Base-by-base conservation (phyloP, 2,329 filamentous ascomycete species). In the Cordyceps farinosa region DNA sequence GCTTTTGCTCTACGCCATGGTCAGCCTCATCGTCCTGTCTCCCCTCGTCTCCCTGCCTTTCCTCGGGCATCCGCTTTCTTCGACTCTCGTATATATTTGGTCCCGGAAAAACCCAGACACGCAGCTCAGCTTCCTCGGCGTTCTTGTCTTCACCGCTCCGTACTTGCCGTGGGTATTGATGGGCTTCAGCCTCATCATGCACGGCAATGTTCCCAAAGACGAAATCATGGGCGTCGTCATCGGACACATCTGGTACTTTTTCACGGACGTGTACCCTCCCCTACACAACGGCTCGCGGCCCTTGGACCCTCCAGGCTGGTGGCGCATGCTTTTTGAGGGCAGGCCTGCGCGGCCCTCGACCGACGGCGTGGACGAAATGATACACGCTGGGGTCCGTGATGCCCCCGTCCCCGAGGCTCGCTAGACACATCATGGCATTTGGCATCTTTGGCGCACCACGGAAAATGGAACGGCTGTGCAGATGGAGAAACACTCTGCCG, bases 171-270 rank as follows among this genome's bases (percentile, higher is more conserved):
- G 94, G 93, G 94, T 99, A 3, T 77, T 99, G 71, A 93, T 98
- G 84, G 89, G 85, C 0, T 96, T 99, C 77, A 96, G 91, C 72
- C 81, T 98, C 52, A 83, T 97, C n/a, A 84, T 98, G 74, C 92
- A 98, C 74, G 91, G 91, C 7, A 90, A 85, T 5, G 83, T 98
- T 48, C 95, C 95, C 4, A 96, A 96, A 77, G 95, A 98, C 74
- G 95, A 99, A 80, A 90, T 99, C 66, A 92, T 96, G 79, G 95
- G 95, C 4, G 92, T 97, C 17, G 87, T 95, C 10, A 93, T 98
- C 45, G 95, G 95, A 10, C 95, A 99, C 77, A 84, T 98, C 47
- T 98, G 93, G 90, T 99, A 98, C 76, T 99, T 97, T 79, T 97
- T 98, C 76, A 91, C 88, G 65, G 95, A 99, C 74, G 93, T 99